Conservation (phyloP, 129 eudicot species). For the Oenanthe sinensis region DNA sequence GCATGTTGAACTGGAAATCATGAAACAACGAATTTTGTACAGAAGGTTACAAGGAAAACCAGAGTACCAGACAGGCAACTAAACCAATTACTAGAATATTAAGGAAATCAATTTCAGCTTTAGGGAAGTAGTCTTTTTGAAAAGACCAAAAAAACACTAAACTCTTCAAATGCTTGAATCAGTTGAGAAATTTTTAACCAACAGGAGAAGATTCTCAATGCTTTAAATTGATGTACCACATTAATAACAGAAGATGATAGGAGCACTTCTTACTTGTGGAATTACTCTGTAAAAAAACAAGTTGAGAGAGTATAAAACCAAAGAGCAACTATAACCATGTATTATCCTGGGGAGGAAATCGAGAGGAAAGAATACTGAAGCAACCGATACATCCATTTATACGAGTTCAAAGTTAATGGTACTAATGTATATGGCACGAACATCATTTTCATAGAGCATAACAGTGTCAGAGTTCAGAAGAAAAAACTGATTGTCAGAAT, state of each 20-base stretch:
- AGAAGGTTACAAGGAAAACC: background rate
- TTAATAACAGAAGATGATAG: background rate
- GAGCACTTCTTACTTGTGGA: background rate
- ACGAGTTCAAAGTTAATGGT: constrained; percentile 15
- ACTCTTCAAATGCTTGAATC: background rate
- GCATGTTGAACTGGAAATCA: background rate
- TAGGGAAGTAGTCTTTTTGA: background rate
- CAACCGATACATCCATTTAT: constrained; percentile 26
- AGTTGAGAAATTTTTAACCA: background rate
- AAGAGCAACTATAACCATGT: constrained; percentile 16
- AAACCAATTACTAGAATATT: background rate
- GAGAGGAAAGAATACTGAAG: constrained; percentile 21
- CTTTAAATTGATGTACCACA: background rate
- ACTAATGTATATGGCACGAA: constrained; percentile 31
- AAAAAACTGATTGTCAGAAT: constrained; percentile 33
- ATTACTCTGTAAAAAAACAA: constrained; percentile 5
- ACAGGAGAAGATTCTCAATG: background rate
- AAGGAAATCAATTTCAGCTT: background rate
- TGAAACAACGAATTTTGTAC: background rate
- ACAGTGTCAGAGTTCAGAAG: constrained; percentile 25
- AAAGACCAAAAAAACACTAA: background rate
- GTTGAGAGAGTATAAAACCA: constrained; percentile 17
- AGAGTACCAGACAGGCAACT: background rate
- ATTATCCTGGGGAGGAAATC: constrained; percentile 21
- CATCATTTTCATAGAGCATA: constrained; percentile 30